phyloP scores from a whole-genome alignment of 495 filamentous ascomycete species.

The Annulohypoxylon stygium region DNA sequence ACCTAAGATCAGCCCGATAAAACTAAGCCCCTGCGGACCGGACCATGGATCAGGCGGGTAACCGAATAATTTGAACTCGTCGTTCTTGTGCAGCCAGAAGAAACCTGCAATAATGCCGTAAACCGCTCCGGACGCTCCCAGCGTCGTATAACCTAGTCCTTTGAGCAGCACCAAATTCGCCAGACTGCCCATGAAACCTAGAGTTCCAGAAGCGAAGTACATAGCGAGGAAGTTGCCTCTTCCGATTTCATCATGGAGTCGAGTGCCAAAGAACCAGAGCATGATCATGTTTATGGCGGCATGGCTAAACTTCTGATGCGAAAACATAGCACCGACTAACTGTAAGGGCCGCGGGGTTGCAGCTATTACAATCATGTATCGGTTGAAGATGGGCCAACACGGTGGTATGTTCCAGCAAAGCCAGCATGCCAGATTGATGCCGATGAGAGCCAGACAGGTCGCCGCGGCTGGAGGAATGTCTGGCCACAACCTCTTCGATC shows the following conservation, averaged over 20 bases:
- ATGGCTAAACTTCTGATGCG: constrained; percentile 78
- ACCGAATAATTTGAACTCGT: constrained; percentile 64
- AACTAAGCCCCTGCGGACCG: constrained; percentile 63
- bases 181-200: constrained; percentile 76
- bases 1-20: constrained; percentile 61
- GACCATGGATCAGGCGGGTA: constrained; percentile 64
- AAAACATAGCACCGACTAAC: constrained; percentile 80
- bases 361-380: constrained; percentile 79
- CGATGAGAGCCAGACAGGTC: constrained; percentile 76
- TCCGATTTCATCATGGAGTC: constrained; percentile 86
- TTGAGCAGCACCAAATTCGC: constrained; percentile 66
- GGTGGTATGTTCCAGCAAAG: constrained; percentile 76
- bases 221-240: constrained; percentile 85
- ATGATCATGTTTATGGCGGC: constrained; percentile 76
- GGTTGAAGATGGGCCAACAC: constrained; percentile 80
- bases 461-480: constrained; percentile 82
- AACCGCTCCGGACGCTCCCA: constrained; percentile 82
- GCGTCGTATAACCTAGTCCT: constrained; percentile 53
- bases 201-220: constrained; percentile 75
- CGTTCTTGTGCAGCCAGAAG: constrained; percentile 72
- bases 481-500: constrained; percentile 73
- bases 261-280: constrained; percentile 64
- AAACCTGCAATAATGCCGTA: constrained; percentile 76
- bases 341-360: constrained; percentile 74
- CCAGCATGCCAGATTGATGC: constrained; percentile 72